Evolutionary conservation across 352 stramenopile species (phyloP), one percentile per base, ranked within the genome.

Genomic region (Phytophthora fragariae): DNA sequence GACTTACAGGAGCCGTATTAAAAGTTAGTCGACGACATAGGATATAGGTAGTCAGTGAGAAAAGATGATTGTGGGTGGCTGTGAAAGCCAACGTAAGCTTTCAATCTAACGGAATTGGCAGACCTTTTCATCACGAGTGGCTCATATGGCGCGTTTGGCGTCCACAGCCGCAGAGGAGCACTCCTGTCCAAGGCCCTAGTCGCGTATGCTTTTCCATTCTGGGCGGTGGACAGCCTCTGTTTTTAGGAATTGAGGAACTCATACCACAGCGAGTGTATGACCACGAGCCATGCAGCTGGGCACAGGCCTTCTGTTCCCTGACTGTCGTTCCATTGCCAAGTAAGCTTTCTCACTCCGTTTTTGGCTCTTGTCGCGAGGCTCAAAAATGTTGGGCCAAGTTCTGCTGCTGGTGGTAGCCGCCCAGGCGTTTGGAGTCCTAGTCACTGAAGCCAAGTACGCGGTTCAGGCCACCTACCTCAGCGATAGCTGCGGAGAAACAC

Each of bases 381-480:
- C 15, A 10, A 5, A 29, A 19, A 64, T 70, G 55, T 35, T 65
- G 5, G 11, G 37, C 39, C 54, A 21, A 52, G 29, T 62, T 10
- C 3, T 57, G 27, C 35, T 70, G 14, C 19, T 31, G 15, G 9
- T 37, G 14, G 55, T 56, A 46, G 14, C 56, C 5, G 44, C 35
- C 17, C 27, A 62, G 9, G 31, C 10, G 6, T 8, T 14, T 5
- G 24, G 55, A 27, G 6, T 64, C 12, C 9, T 29, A n/a, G 29
- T 12, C 19, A 62, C 49, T 24, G 14, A 65, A 21, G 61, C 62
- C n/a, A 65, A 54, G 29, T 76, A 69, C 64, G 50, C 70, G 3
- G 63, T 76, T 3, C 57, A 63, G n/a, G 33, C 63, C 9, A 62
- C 65, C 8, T 72, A 76, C 44, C 70, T 76, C 2, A 64, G 70